Conservation (phyloP, 768 basidiomycete genomes). For the Fomitopsis serialis region DNA sequence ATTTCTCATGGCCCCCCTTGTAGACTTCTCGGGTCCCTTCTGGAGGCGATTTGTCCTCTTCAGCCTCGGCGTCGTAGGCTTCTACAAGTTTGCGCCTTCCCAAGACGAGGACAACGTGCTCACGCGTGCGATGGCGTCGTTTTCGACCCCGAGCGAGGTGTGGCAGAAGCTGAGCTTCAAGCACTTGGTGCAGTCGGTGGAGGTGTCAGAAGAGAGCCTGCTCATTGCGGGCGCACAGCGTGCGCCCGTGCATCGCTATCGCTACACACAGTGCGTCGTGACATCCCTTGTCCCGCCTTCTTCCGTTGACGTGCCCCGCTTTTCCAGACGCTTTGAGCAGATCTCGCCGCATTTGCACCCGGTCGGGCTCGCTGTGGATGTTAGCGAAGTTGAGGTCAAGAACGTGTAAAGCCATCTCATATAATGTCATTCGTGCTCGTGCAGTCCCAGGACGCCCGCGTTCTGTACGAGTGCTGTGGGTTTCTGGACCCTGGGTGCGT, state of each 20-base stretch:
- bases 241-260: slow-evolving; percentile 50
- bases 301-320: background rate
- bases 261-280: slow-evolving; percentile 66
- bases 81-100: slow-evolving; percentile 67
- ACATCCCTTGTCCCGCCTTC: background rate
- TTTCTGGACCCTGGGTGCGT: no score
- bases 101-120: slow-evolving; percentile 56
- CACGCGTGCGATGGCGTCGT: slow-evolving; percentile 61
- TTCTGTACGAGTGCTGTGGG: no score
- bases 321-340: background rate
- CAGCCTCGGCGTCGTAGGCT: slow-evolving; percentile 43
- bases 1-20: background rate
- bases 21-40: slow-evolving; percentile 60
- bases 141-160: slow-evolving; percentile 44
- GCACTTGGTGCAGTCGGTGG: slow-evolving; percentile 44
- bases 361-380: slow-evolving; percentile 44
- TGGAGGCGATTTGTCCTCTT: slow-evolving; percentile 62
- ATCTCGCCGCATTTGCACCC: slow-evolving; percentile 48
- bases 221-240: slow-evolving; percentile 40
- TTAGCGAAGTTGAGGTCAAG: slow-evolving; percentile 31
- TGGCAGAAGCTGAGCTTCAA: slow-evolving; percentile 55
- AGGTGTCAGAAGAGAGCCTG: slow-evolving; percentile 37
- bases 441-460: no score
- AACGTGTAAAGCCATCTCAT: background rate
- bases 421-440: background rate